phyloP scores from a whole-genome alignment of 2,329 filamentous ascomycete species.

The Ascosphaera aggregata region DNA sequence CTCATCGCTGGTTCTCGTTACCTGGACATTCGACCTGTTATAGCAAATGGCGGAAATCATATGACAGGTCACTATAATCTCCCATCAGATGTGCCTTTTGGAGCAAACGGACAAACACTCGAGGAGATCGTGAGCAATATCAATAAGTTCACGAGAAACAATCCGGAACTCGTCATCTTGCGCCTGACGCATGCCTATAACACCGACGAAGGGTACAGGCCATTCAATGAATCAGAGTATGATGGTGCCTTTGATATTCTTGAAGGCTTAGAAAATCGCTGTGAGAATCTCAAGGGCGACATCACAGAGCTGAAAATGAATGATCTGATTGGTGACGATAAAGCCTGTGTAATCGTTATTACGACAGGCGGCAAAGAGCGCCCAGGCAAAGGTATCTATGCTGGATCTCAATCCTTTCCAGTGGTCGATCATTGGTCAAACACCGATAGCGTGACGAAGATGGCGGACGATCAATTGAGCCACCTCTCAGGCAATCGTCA shows the following conservation, averaged over 20 bases:
- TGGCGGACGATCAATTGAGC: slow-evolving; percentile 16
- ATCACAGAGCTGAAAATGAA: slow-evolving; percentile 13
- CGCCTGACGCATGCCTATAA: slow-evolving; percentile 24
- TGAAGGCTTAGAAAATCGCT: slow-evolving; percentile 19
- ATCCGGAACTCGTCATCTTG: slow-evolving; percentile 24
- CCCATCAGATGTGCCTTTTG: slow-evolving; percentile 14
- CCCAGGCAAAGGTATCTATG: slow-evolving; percentile 15
- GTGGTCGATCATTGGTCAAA: slow-evolving; percentile 13
- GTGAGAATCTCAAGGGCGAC: slow-evolving; percentile 10
- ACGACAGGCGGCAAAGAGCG: slow-evolving; percentile 11
- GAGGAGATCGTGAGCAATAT: slow-evolving; percentile 18
- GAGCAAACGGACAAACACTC: slow-evolving; percentile 23
- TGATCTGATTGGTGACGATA: slow-evolving; percentile 15
- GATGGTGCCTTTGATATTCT: slow-evolving; percentile 22
- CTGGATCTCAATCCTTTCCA: slow-evolving; percentile 12
- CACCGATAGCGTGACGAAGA: slow-evolving; percentile 11
- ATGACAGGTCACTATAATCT: slow-evolving; percentile 19
- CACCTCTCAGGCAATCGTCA: slow-evolving; percentile 10
- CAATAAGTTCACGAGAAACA: slow-evolving; percentile 22
- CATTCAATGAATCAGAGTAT: slow-evolving; percentile 18
- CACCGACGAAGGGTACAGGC: slow-evolving; percentile 15
- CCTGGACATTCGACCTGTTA: slow-evolving; percentile 25
- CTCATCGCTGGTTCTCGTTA: slow-evolving; percentile 23
- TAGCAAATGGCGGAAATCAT: slow-evolving; percentile 16
- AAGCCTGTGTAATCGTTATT: slow-evolving; percentile 15